Percentiles rank a stretch among this genome's conserved stretches.
phyloP scores from a whole-genome alignment of 1,284 basidiomycete species.

The Kwoniella shivajii region DNA sequence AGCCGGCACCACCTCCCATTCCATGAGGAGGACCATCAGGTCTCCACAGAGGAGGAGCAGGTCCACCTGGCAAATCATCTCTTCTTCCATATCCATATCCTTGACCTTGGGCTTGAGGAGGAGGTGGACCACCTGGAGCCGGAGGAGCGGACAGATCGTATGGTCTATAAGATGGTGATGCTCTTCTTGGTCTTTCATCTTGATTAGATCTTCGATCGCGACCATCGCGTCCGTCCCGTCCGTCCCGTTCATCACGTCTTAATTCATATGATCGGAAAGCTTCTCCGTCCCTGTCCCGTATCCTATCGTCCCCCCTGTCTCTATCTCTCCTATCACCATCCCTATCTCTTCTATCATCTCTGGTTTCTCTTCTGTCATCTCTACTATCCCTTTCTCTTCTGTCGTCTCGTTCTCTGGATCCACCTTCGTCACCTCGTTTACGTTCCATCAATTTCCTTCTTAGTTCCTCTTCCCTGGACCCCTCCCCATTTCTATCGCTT shows the following conservation, averaged over 20 bases:
- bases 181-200: slow-evolving; percentile 8
- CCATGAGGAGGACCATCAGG: slow-evolving; percentile 7
- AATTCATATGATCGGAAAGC: slow-evolving; percentile 8
- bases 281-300: slow-evolving; percentile 13
- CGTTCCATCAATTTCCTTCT: slow-evolving; percentile 20
- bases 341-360: slow-evolving; percentile 1
- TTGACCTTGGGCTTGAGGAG: not conserved
- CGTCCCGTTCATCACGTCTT: slow-evolving; percentile 10
- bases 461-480: slow-evolving; percentile 29
- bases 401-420: not conserved
- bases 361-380: slow-evolving; percentile 8
- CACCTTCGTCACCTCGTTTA: slow-evolving; percentile 6
- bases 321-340: slow-evolving; percentile 5
- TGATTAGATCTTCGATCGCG: not conserved
- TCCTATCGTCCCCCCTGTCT: slow-evolving; percentile 3
- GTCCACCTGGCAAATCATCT: slow-evolving; percentile 17
- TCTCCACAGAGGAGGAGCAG: slow-evolving; percentile 10
- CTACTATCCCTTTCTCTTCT: slow-evolving; percentile 13
- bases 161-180: slow-evolving; percentile 6
- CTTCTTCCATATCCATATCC: slow-evolving; percentile 20
- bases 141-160: slow-evolving; percentile 12
- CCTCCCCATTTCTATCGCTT: not conserved
- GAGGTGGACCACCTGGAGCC: slow-evolving; percentile 1
- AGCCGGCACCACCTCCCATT: slow-evolving; percentile 8
- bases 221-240: slow-evolving; percentile 10